Percentiles rank a stretch among this genome's conserved stretches.
Evolutionary conservation across 2,329 filamentous ascomycete genomes (phyloP).

Genomic region (Exophiala bonariae): DNA sequence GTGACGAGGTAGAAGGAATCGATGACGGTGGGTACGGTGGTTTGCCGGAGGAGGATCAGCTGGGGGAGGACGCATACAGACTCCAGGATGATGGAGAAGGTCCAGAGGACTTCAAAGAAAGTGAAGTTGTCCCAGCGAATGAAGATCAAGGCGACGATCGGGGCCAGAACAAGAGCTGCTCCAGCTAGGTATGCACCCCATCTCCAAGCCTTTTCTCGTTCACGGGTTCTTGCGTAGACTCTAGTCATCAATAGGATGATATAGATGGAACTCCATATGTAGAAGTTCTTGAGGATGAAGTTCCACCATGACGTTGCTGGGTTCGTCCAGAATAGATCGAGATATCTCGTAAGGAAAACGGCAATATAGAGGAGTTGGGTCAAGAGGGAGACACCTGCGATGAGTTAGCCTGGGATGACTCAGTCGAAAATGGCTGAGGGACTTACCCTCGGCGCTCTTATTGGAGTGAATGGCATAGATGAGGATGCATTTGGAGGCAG

Average conservation of each 20-base stretch:
- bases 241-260: constrained; percentile 86
- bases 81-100: constrained; percentile 89
- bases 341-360: constrained; percentile 84
- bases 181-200: constrained; percentile 70
- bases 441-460: constrained; percentile 74
- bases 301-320: constrained; percentile 61
- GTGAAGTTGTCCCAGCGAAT: constrained; percentile 47
- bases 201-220: constrained; percentile 92
- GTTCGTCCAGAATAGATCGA: constrained; percentile 67
- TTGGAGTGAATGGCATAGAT: constrained; percentile 90
- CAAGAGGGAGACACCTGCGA: constrained; percentile 79
- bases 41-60: constrained; percentile 86
- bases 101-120: constrained; percentile 68
- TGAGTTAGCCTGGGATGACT: not conserved
- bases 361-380: constrained; percentile 81
- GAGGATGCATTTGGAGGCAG: constrained; percentile 83
- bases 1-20: constrained; percentile 93
- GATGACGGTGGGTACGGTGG: constrained; percentile 92
- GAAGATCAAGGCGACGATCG: constrained; percentile 72
- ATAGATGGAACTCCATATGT: constrained; percentile 80
- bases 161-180: constrained; percentile 67
- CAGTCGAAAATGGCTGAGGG: not conserved
- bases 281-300: constrained; percentile 83
- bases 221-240: constrained; percentile 81
- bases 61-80: constrained; percentile 89